These are phyloP conservation scores for Penstemon eatonii DNA, from an alignment of 257 asterid species.

Conservation along the genomic window DNA sequence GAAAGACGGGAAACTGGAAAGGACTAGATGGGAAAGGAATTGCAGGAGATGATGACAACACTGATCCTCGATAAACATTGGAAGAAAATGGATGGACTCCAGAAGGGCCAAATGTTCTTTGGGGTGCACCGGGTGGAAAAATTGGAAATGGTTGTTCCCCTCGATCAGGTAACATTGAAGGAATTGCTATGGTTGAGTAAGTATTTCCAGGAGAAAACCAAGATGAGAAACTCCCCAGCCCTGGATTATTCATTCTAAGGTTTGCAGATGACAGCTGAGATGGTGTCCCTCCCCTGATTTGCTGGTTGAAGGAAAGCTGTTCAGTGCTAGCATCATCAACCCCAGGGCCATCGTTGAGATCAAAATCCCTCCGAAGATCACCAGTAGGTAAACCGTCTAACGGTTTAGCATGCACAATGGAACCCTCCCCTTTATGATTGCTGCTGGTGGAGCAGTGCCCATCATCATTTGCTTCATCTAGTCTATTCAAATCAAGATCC, in stretches of 20 bases:
- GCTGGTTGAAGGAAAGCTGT: slow-evolving; percentile 29
- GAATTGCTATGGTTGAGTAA: slow-evolving; percentile 52
- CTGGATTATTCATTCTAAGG: slow-evolving; percentile 39
- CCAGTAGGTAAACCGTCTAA: slow-evolving; percentile 29
- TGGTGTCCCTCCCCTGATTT: slow-evolving; percentile 37
- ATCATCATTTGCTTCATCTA: slow-evolving; percentile 38
- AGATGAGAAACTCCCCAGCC: slow-evolving; percentile 58
- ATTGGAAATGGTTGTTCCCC: slow-evolving; percentile 49
- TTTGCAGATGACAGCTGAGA: slow-evolving; percentile 50
- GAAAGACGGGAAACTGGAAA: slow-evolving; percentile 57
- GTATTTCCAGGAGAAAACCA: slow-evolving; percentile 71
- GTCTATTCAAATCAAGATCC: slow-evolving; percentile 46
- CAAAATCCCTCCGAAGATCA: slow-evolving; percentile 50
- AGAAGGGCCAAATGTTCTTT: slow-evolving; percentile 60
- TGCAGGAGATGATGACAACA: slow-evolving; percentile 83
- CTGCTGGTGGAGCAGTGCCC: slow-evolving; percentile 38
- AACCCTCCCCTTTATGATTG: slow-evolving; percentile 30
- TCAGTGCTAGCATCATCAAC: slow-evolving; percentile 42
- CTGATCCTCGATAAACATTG: slow-evolving; percentile 78
- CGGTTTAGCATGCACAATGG: slow-evolving; percentile 28
- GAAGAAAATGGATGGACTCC: slow-evolving; percentile 48
- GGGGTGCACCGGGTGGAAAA: slow-evolving; percentile 60
- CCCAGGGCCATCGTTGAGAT: slow-evolving; percentile 51
- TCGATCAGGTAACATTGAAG: slow-evolving; percentile 61
- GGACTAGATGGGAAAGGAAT: slow-evolving; percentile 54